Conservation (phyloP, 1,284 basidiomycete species). For the Ganoderma meredithae region DNA sequence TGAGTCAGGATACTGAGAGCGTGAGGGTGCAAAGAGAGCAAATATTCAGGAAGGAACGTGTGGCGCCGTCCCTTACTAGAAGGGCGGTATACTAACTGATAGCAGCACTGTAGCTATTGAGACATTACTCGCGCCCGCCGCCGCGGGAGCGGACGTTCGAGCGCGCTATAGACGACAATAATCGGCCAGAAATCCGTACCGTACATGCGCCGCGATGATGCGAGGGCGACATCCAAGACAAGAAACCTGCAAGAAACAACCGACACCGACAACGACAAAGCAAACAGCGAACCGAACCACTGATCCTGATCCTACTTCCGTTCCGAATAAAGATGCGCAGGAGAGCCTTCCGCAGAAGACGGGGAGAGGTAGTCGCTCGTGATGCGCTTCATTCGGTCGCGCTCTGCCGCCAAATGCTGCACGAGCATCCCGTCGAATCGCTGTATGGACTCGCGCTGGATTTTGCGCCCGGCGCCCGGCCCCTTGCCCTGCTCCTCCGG, state of each 20-base stretch:
- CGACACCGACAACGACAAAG: neutral
- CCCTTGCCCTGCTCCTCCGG: conserved; percentile 38
- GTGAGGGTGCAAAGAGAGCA: conserved; percentile 8
- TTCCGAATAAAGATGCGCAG: conserved; percentile 9
- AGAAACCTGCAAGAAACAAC: conserved; percentile 2
- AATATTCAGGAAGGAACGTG: conserved; percentile 28
- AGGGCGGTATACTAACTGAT: conserved; percentile 22
- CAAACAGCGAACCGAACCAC: too few species aligned
- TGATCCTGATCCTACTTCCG: conserved; percentile 7
- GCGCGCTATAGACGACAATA: conserved; percentile 17
- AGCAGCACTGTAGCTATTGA: conserved; percentile 26
- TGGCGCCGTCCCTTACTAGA: conserved; percentile 25
- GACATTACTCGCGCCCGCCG: conserved; percentile 24
- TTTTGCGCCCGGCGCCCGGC: conserved; percentile 25
- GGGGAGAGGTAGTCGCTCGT: conserved; percentile 48
- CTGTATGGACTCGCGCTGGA: conserved; percentile 60
- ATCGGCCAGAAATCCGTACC: conserved; percentile 21
- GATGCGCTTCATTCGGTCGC: conserved; percentile 75
- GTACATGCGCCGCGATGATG: conserved; percentile 9
- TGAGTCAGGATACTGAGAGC: neutral
- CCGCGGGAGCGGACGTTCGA: neutral
- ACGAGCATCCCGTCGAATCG: conserved; percentile 77
- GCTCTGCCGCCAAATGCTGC: conserved; percentile 78
- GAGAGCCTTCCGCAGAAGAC: conserved; percentile 28
- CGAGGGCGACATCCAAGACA: neutral